Base-by-base conservation (phyloP, 1,284 basidiomycete species). In the Naganishia albida region DNA sequence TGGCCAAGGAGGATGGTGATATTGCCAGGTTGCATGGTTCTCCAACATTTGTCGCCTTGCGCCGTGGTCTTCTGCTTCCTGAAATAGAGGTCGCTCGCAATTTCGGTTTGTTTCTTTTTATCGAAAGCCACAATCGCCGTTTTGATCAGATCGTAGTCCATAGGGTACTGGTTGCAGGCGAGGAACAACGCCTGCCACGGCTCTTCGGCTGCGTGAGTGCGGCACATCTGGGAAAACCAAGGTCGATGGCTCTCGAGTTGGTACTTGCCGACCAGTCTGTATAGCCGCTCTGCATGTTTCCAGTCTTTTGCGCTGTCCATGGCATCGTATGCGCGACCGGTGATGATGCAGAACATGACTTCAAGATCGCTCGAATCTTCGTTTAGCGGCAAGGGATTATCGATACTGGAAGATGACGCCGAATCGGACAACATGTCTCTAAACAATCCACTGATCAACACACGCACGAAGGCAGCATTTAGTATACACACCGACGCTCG, bases 181-280 rank as follows among this genome's bases (percentile, higher is more conserved):
- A 44, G 43, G 20, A 23, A 44, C 34, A 34, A 34, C 4, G 46
- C n/a, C 10, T 48, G n/a, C 46, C 46, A 48, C 7, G 46, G 46
- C 10, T 12, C 10, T 13, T 48, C 13, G 10, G 10, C 46, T 20
- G 15, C 50, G 3, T 30, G 50, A 6, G 16, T 34, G 50, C 50
- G 15, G 16, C 54, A 56, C 4, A 56, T 18, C 20, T 46, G 1
- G 42, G 54, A 56, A 26, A 56, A 44, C 54, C 54, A 56, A 40
- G 26, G 54, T n/a, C 20, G 54, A 30, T 56, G 43, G 26, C 25
- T 20, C 15, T 56, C 54, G 13, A 56, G 13, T 30, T 34, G 26
- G n/a, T 56, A 44, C 25, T 46, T 43, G 42, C 30, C 12, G 25
- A 56, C 43, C 25, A 46, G 42, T 16, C 26, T 12, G 25, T 30